These are phyloP conservation scores for Citrullus amarus DNA, from an alignment of 306 rosid genomes.

Conservation along the genomic window DNA sequence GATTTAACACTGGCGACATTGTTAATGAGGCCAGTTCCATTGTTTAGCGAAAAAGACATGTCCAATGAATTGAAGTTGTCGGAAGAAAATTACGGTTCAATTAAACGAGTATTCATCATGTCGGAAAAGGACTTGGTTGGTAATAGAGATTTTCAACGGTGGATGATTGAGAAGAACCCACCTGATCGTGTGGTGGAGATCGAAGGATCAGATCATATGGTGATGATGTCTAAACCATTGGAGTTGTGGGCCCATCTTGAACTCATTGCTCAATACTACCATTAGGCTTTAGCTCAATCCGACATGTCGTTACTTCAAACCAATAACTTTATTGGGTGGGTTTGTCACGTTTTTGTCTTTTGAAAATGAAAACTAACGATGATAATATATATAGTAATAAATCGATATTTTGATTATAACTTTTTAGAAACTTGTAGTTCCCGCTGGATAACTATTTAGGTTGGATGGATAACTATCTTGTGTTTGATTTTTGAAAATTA, in stretches of 20 bases:
- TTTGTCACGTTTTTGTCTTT: not conserved
- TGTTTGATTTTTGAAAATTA: too few relatives aligned
- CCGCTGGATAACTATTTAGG: too few relatives aligned
- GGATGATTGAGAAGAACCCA: slow-evolving; percentile 25
- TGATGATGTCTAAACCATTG: slow-evolving; percentile 30
- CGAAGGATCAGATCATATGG: slow-evolving; percentile 27
- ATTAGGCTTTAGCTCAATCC: not conserved
- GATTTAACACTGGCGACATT: slow-evolving; percentile 9
- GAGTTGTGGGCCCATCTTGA: slow-evolving; percentile 19
- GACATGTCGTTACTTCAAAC: not conserved
- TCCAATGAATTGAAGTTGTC: slow-evolving; percentile 13
- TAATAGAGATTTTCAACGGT: slow-evolving; percentile 4
- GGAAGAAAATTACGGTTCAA: slow-evolving; percentile 14
- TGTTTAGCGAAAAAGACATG: slow-evolving; percentile 24
- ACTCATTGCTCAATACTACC: not conserved
- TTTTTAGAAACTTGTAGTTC: too few relatives aligned
- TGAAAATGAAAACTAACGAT: not conserved
- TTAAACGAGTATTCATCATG: slow-evolving; percentile 17
- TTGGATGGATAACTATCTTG: too few relatives aligned
- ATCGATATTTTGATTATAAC: too few relatives aligned
- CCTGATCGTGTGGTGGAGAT: slow-evolving; percentile 23
- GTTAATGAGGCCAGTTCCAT: slow-evolving; percentile 21
- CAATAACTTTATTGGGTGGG: not conserved
- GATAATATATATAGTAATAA: too few relatives aligned
- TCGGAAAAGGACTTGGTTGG: slow-evolving; percentile 11